phyloP scores from a whole-genome alignment of 164 flowering plant species.

The Annona squamosa region DNA sequence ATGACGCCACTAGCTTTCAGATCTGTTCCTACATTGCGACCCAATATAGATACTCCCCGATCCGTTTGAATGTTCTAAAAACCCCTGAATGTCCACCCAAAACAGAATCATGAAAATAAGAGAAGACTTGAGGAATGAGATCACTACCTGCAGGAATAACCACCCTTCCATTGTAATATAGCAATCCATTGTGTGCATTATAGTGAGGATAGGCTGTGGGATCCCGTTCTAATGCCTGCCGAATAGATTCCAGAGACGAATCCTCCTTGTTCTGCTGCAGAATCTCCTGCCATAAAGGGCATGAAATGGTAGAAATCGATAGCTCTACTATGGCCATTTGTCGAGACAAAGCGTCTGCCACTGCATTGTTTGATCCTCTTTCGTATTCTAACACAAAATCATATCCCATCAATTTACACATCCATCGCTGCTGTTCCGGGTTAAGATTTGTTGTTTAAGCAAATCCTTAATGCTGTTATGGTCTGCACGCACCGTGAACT shows the following conservation, averaged over 20 bases:
- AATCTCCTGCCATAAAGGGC: background rate
- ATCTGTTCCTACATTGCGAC: background rate
- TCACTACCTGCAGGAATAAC: too few species aligned
- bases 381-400: background rate
- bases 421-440: background rate
- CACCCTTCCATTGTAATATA: background rate
- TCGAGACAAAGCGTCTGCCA: background rate
- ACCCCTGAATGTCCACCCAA: too few species aligned
- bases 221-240: too few species aligned
- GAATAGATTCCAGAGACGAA: too few species aligned
- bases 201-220: too few species aligned
- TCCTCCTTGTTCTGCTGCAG: too few species aligned
- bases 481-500: background rate
- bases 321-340: background rate
- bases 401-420: conserved; percentile 1
- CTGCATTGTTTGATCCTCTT: background rate
- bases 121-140: too few species aligned
- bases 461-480: background rate
- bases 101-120: too few species aligned
- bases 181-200: background rate
- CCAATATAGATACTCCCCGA: background rate
- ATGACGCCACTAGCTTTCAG: background rate
- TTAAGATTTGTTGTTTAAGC: background rate
- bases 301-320: background rate
- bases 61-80: too few species aligned